Conservation (phyloP, 1,284 basidiomycete genomes). For the Exobasidium rhododendri region DNA sequence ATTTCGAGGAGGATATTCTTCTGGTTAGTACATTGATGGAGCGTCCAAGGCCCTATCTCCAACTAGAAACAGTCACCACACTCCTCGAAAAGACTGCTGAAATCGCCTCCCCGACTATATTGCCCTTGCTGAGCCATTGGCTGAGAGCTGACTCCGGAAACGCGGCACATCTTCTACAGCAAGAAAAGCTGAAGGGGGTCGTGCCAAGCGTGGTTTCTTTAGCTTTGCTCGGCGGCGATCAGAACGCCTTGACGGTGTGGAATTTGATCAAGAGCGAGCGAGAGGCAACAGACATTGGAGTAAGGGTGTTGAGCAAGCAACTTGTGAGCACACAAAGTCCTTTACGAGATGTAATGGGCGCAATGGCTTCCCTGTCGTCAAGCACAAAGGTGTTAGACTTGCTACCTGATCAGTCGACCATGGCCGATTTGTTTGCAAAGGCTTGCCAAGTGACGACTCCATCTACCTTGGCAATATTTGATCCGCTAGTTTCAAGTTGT, state of each 20-base stretch:
- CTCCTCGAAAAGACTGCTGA: neutral
- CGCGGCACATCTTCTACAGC: neutral
- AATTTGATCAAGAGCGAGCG: neutral
- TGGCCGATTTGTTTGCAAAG: neutral
- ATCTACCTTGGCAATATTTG: conserved; percentile 34
- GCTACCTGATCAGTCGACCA: neutral
- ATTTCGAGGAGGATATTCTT: neutral
- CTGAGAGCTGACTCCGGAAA: neutral
- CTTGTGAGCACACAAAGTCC: neutral
- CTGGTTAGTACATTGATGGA: conserved; percentile 4
- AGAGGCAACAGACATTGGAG: neutral
- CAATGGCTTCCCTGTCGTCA: neutral
- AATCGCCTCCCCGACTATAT: neutral
- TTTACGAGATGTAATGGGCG: neutral
- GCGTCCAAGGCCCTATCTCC: conserved; percentile 9
- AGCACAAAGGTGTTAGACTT: neutral
- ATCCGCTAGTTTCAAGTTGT: conserved; percentile 49
- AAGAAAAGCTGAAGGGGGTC: neutral
- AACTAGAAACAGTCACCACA: neutral
- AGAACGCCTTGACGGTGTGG: neutral
- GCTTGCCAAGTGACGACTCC: neutral
- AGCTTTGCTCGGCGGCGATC: neutral
- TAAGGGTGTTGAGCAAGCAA: neutral
- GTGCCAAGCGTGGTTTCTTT: neutral
- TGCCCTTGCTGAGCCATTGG: neutral